A percentile compares a stretch with the other conserved stretches of the same genome.
Conservation (phyloP, 257 asterid species). For the Apocynum venetum region DNA sequence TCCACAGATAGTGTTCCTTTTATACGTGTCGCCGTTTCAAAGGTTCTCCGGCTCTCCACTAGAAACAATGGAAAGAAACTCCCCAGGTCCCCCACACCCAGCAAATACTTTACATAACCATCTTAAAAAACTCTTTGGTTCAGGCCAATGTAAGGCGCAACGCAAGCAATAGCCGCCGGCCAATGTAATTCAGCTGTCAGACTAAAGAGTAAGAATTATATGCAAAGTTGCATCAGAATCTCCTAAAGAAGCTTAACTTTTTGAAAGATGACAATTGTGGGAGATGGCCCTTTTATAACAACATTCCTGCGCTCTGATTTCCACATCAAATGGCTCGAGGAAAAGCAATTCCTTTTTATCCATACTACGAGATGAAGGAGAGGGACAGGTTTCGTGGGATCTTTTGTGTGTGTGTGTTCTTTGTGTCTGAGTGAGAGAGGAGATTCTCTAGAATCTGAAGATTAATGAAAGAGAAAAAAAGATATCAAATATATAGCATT, state of each 20-base stretch:
- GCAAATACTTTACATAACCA: too few species aligned
- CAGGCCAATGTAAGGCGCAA: too few species aligned
- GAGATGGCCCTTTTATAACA: neutral
- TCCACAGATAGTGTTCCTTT: too few species aligned
- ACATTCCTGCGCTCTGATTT: conserved; percentile 6
- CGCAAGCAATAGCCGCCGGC: neutral
- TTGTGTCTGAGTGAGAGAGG: neutral
- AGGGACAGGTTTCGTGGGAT: neutral
- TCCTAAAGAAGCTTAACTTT: conserved; percentile 8
- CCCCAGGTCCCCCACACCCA: neutral
- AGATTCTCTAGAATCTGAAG: conserved; percentile 5
- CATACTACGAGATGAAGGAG: neutral
- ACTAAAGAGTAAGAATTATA: conserved; percentile 1
- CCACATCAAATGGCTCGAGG: conserved; percentile 16
- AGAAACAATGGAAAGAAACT: neutral
- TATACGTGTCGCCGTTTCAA: neutral
- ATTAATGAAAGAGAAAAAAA: neutral
- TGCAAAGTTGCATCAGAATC: neutral
- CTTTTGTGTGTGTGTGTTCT: neutral
- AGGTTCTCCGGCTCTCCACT: neutral
- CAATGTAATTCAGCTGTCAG: neutral
- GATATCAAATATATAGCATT: neutral
- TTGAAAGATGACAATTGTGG: conserved; percentile 9
- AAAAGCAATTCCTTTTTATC: conserved; percentile 1
- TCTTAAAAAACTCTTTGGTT: too few species aligned